Evolutionary conservation across 805 yeast genomes (phyloP), one percentile per base, ranked within the genome.

Genomic region (Monosporozyma solicola): DNA sequence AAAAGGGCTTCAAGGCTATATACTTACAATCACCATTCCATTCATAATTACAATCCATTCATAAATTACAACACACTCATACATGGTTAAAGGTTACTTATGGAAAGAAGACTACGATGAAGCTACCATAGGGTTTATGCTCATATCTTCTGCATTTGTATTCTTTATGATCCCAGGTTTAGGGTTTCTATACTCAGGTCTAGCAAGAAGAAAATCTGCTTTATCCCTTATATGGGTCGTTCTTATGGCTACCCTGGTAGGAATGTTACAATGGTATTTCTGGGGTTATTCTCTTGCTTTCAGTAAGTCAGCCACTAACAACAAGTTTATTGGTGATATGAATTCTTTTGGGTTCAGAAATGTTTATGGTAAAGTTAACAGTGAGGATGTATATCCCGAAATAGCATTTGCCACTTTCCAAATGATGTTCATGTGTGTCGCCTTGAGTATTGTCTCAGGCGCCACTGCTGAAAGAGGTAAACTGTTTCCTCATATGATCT

Each of bases 251-350:
- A 82, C 87, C 5, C 76, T 85, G 57, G 81, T 89, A 7, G 89
- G 86, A 1, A 76, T 81, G 51, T 80, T 90, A 64, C 96, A 90
- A 66, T 92, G 98, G 98, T 92, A 90, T 69, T 89, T 92, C 66
- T 94, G 98, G 97, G 97, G 97, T n/a, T 91, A 88, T 67, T 88
- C 97, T 0, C 71, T 92, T 45, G 95, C 98, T 3, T 90, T 94
- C 63, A 82, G 92, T 0, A 61, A 76, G n/a, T 79, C 86, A 0
- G 89, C 96, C 1, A 54, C 58, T 24, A 73, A 84, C 35, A 90
- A 91, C 69, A 82, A 84, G 46, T 94, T 84, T 67, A 92, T 92
- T 60, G 99, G 99, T 5, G 84, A 92, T 67, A 70, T 92, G 60
- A 83, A 83, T 60, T 77, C 83, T 47, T 87, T 91, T 69, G 98